Evolutionary conservation across 2,329 filamentous ascomycete species (phyloP).

Genomic region (Ramularia collo-cygni): DNA sequence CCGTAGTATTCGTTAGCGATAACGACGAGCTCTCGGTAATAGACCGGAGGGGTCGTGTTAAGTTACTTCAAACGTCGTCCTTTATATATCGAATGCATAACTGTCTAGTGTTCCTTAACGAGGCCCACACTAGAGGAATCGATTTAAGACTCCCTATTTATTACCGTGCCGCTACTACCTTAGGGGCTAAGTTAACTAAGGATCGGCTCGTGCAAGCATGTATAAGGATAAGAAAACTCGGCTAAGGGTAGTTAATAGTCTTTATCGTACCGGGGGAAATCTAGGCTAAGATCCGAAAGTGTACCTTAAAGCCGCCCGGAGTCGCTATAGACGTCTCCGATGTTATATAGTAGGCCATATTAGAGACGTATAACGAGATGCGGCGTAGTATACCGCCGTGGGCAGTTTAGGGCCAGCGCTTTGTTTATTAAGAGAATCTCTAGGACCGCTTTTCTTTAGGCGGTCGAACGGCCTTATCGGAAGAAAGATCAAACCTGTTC

Average conservation of each 20-base stretch:
- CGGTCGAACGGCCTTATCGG: constrained; percentile 22
- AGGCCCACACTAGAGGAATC: constrained; percentile 62
- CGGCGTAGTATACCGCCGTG: constrained; percentile 50
- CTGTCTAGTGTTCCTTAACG: constrained; percentile 63
- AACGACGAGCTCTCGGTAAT: constrained; percentile 50
- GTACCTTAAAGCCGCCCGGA: not conserved
- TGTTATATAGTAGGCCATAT: constrained; percentile 54
- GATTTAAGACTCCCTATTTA: constrained; percentile 55
- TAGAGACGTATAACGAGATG: constrained; percentile 48
- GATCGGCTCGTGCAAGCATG: constrained; percentile 55
- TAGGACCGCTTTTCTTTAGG: constrained; percentile 8
- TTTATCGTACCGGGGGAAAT: constrained; percentile 58
- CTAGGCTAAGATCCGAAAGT: constrained; percentile 42
- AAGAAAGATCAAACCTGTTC: constrained; percentile 48
- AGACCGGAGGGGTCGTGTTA: constrained; percentile 40
- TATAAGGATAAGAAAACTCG: constrained; percentile 48
- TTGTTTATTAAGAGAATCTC: constrained; percentile 26
- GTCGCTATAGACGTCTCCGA: constrained; percentile 43
- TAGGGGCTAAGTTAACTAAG: constrained; percentile 60
- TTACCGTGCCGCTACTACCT: constrained; percentile 59
- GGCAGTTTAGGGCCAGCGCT: constrained; percentile 53
- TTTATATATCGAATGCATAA: constrained; percentile 49
- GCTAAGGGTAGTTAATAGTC: constrained; percentile 56
- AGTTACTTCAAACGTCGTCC: constrained; percentile 52
- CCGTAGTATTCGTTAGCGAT: constrained; percentile 53